phyloP scores from a whole-genome alignment of 176 grass and related monocot species.

The Typha latifolia region DNA sequence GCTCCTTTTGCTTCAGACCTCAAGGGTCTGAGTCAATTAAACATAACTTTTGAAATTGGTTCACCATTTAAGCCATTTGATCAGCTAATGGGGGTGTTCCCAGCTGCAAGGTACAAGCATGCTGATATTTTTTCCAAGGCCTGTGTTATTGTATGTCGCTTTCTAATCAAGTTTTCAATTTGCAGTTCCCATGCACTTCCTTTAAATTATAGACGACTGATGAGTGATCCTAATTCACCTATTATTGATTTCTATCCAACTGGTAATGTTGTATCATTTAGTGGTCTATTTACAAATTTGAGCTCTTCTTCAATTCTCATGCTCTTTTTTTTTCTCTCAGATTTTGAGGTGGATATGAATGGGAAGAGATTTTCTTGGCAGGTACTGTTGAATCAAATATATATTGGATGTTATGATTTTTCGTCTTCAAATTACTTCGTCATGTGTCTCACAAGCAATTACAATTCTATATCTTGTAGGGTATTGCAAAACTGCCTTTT shows the following conservation, averaged over 20 bases:
- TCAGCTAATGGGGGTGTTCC: conserved; percentile 99
- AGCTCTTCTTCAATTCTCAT: conserved; percentile 4
- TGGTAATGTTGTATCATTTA: conserved; percentile 36
- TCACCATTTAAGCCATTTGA: conserved; percentile 91
- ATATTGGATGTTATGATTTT: background rate
- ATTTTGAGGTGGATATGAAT: conserved; percentile 99
- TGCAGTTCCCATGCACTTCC: conserved; percentile 90
- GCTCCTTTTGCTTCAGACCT: conserved; percentile 99
- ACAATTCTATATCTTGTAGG: conserved; percentile 38
- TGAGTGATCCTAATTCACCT: conserved; percentile 67
- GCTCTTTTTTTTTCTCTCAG: conserved; percentile 28
- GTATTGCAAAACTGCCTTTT: conserved; percentile 92
- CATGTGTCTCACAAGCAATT: conserved; percentile 21
- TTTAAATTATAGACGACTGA: conserved; percentile 60
- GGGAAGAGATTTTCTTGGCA: conserved; percentile 97
- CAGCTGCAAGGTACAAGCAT: conserved; percentile 76
- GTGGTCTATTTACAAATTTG: conserved; percentile 2
- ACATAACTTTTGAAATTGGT: conserved; percentile 67
- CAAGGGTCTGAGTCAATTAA: conserved; percentile 48
- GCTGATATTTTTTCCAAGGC: background rate
- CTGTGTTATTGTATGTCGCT: conserved; percentile 9
- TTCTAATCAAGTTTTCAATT: conserved; percentile 5
- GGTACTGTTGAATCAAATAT: conserved; percentile 26
- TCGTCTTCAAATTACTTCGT: background rate
- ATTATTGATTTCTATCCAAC: conserved; percentile 96